phyloP scores from a whole-genome alignment of 2,329 filamentous ascomycete genomes.

The Pezicula carpinea region DNA sequence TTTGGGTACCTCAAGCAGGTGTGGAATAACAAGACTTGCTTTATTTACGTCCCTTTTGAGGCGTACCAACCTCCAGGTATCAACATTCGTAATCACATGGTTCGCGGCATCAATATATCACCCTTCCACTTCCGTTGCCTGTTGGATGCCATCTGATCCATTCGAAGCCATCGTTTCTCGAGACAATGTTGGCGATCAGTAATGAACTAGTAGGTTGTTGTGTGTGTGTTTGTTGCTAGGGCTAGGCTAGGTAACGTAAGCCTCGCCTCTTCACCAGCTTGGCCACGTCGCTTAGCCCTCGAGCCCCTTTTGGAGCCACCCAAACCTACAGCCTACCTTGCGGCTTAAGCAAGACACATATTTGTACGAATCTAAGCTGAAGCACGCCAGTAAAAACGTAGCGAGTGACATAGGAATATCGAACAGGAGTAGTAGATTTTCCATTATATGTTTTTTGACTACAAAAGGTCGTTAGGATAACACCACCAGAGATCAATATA shows the following conservation, averaged over 20 bases:
- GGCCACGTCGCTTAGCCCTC: no score
- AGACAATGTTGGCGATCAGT: no score
- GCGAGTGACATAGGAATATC: slow-evolving; percentile 42
- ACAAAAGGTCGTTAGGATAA: slow-evolving; percentile 20
- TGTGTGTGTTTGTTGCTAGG: no score
- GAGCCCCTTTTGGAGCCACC: no score
- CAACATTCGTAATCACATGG: slow-evolving; percentile 21
- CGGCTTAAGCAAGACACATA: slow-evolving; percentile 5
- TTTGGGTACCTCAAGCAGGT: neutral
- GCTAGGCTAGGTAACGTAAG: slow-evolving; percentile 21
- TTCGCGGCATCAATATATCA: slow-evolving; percentile 19
- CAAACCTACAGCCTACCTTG: no score
- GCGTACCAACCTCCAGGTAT: slow-evolving; percentile 9
- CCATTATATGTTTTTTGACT: slow-evolving; percentile 22
- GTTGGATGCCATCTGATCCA: neutral
- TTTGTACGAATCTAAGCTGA: slow-evolving; percentile 22
- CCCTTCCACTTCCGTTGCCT: slow-evolving; percentile 23
- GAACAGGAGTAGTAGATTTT: slow-evolving; percentile 53
- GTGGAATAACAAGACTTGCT: no score
- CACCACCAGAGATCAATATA: slow-evolving; percentile 38
- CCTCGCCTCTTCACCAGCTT: no score
- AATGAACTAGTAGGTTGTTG: no score
- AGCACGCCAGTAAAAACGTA: slow-evolving; percentile 37
- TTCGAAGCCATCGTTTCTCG: neutral
- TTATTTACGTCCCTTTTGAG: slow-evolving; percentile 9